Evolutionary conservation across 352 stramenopile species (phyloP), one percentile per base, ranked within the genome.

Genomic region (Nothophytophthora sp.): DNA sequence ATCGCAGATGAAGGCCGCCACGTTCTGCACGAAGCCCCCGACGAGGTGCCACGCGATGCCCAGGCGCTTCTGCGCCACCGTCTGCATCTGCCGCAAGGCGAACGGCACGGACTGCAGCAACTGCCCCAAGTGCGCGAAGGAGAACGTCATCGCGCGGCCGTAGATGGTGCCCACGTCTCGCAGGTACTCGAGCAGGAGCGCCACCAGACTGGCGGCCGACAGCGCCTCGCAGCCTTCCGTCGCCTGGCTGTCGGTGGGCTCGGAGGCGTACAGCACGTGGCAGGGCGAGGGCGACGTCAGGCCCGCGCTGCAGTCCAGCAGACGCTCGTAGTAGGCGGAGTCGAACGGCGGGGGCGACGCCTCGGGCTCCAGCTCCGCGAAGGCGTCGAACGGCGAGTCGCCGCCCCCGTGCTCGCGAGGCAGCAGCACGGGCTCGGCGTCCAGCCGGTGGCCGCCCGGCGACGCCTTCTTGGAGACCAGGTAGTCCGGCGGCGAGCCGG

Each of bases 41-140:
- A 86, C 77, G 19, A 88, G 67, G 23, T 79, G 75, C 76, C 73
- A 86, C 43, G 81, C 77, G n/a, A 90, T 63, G 52, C 48, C 69
- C 42, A 90, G 62, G 5, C 76, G 67, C 33, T 70, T 60, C 41
- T 78, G 69, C 9, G 85, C 80, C 15, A 88, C 52, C 11, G 48
- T 69, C 36, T 90, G 76, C 58, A 90, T 83, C 49, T 88, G 78
- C 5, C 75, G 67, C 49, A 83, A 70, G 25, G 67, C 75, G 13
- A 78, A 85, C n/a, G 77, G 80, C 30, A 85, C 55, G 23, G 76
- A 87, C 48, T 70, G 70, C 44, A 90, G 43, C 65, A 76, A 70
- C 51, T 86, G 70, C 23, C 60, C 66, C 23, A 90, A 44, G 35
- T 86, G 70, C 12, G 33, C 66, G 44, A 90, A 90, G 44, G 72